Evolutionary conservation across 2,329 filamentous ascomycete genomes (phyloP), one percentile per base, ranked within the genome.

Genomic region (Ciborinia camelliae): DNA sequence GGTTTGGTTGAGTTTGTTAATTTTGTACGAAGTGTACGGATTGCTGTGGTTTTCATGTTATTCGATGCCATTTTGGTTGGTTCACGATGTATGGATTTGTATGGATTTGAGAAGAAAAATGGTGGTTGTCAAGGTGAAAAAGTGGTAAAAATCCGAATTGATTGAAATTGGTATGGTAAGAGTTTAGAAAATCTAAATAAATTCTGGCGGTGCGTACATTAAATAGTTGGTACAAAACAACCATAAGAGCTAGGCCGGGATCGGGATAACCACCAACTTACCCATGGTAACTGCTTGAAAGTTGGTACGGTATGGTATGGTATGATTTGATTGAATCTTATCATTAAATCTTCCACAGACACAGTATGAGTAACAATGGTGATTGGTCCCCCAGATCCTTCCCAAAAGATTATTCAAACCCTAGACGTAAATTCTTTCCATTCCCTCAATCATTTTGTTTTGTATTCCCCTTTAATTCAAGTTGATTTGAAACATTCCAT

Each of bases 21-120:
- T 51, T 52, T 64, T 23, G 62, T 61, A 60, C 62, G 53, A 3
- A 64, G 23, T 35, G 55, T 45, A 39, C 62, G 62, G 20, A 48
- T 35, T 41, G 55, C 47, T n/a, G 62, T 47, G 15, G 28, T 30
- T 45, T 53, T 61, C 35, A 64, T 58, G 28, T n/a, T 63, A 35
- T 55, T 48, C 35, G 62, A 51, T 48, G 62, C 30, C 62, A 63
- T 63, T 26, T 41, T 51, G n/a, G 43, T 39, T 18, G 20, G 23
- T 47, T 47, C 41, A 47, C 28, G 14, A 47, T 47, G 20, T 23
- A 7, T 18, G 41, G 18, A 47, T 4, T 47, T 8, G 4, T 47
- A 35, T 12, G 26, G 55, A 58, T 35, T 5, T 26, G 30, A 55
- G 23, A 58, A 35, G 15, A 28, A 10, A 47, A 32, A 55, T 30